Evolutionary conservation across 2,329 filamentous ascomycete genomes (phyloP), one percentile per base, ranked within the genome.

Genomic region (Diplodia corticola): DNA sequence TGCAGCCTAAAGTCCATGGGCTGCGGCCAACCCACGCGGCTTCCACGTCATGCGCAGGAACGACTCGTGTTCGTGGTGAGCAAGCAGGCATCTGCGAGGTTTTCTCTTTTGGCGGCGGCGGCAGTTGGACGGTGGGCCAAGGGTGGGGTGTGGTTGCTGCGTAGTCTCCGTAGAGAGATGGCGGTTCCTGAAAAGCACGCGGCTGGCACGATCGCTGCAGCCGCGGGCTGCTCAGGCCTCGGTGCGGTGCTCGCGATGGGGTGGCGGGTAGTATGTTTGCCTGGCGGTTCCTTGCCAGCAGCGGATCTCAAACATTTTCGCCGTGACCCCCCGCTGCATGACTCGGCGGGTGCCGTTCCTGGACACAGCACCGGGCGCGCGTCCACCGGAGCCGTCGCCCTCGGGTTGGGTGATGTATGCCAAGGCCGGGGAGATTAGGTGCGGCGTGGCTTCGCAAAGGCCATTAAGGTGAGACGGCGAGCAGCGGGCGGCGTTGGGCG

Each of bases 271-370:
- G 55, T n/a, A 59, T 46, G 40, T 61, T 49, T 61, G 28, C 55
- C 40, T 61, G 22, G 57, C 57, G 57, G 30, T 49, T 61, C 57
- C 57, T 61, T 13, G 57, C 15, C 5, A 9, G 9, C 22, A 51
- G 49, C 49, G 15, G 30, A 61, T 49, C 57, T 61, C 57, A 61
- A 61, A 61, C 57, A 61, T 49, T 61, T 33, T 61, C 17, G 57
- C 40, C 24, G 15, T 7, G 37, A 5, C 55, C 35, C 40, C 40
- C 57, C 28, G 57, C 10, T 49, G 20, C 40, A 49, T 61, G 57
- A 61, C 57, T 61, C 57, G 57, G 57, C 22, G 20, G n/a, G 57
- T 26, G 37, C 57, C 28, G 57, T 61, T 49, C 57, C 57, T 49
- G 57, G 55, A 30, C 55, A 48, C 55, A 30, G 15, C 35, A 59